These are phyloP conservation scores for Aspergillus pseudonomiae DNA, from an alignment of 2,329 filamentous ascomycete species.

Conservation along the genomic window DNA sequence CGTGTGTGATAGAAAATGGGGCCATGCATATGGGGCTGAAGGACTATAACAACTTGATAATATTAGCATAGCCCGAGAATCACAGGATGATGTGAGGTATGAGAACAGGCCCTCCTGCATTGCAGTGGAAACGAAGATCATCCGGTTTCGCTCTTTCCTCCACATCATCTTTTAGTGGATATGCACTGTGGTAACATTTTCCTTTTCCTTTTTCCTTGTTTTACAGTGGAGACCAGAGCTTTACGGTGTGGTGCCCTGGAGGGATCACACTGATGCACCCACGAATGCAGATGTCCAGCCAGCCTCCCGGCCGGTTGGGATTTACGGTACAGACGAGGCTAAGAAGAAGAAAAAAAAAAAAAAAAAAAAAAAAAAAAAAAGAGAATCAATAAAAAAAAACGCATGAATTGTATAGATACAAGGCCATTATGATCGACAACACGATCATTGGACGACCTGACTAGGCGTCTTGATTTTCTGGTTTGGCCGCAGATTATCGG, in stretches of 20 bases:
- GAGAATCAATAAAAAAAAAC: too few relatives aligned
- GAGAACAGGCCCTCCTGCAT: conserved; percentile 6
- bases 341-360: conserved; percentile 5
- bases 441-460: conserved; percentile 2
- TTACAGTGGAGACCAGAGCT: background rate
- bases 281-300: background rate
- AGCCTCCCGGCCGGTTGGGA: background rate
- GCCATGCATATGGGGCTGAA: conserved; percentile 13
- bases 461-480: background rate
- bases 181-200: background rate
- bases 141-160: conserved; percentile 1
- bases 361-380: conserved; percentile 8
- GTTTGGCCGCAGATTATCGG: conserved; percentile 22
- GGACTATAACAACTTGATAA: background rate
- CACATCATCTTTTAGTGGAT: background rate
- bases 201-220: background rate
- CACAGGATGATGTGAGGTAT: background rate
- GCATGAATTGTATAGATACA: background rate
- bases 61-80: background rate
- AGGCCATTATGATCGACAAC: conserved; percentile 7
- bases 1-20: conserved; percentile 10
- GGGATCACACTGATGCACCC: background rate
- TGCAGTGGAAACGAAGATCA: conserved; percentile 11
- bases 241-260: conserved; percentile 2
- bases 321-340: background rate